phyloP scores from a whole-genome alignment of 441 rosid genomes.

The Pelargonium cotyledonis region DNA sequence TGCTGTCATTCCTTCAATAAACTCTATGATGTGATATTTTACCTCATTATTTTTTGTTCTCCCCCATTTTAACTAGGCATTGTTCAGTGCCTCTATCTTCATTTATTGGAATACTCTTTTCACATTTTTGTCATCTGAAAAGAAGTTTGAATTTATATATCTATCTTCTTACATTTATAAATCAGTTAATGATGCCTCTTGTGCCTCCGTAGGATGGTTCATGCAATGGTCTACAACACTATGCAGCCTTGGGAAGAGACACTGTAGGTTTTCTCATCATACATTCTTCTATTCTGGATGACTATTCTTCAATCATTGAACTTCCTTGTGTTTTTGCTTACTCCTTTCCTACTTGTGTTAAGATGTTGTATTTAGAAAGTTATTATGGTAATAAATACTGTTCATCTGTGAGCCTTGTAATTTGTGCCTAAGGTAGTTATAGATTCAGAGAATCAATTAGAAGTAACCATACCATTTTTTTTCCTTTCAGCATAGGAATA shows the following conservation, averaged over 20 bases:
- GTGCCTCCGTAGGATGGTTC: slow-evolving; percentile 77
- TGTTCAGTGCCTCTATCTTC: background rate
- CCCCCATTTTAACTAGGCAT: background rate
- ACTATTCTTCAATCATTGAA: background rate
- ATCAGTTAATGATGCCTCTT: slow-evolving; percentile 11
- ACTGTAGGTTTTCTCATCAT: slow-evolving; percentile 41
- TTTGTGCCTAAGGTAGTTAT: slow-evolving; percentile 1
- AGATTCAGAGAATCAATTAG: background rate
- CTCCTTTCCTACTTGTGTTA: background rate
- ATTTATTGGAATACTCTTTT: background rate
- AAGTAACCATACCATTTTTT: background rate
- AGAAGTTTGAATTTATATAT: background rate
- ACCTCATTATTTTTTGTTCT: background rate
- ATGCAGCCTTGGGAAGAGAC: slow-evolving; percentile 98
- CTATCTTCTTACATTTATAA: background rate
- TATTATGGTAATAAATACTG: background rate
- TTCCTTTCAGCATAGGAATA: background rate
- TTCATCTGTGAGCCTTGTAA: background rate
- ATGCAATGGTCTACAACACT: slow-evolving; percentile 97
- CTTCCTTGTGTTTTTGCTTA: slow-evolving; percentile 1
- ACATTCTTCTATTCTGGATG: slow-evolving; percentile 2
- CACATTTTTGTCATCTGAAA: background rate
- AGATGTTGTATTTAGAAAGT: background rate
- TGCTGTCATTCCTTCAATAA: too few relatives aligned
- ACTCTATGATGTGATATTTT: background rate